Evolutionary conservation across 2,329 filamentous ascomycete species (phyloP), one percentile per base, ranked within the genome.

Genomic region (Calonectria henricotiae): DNA sequence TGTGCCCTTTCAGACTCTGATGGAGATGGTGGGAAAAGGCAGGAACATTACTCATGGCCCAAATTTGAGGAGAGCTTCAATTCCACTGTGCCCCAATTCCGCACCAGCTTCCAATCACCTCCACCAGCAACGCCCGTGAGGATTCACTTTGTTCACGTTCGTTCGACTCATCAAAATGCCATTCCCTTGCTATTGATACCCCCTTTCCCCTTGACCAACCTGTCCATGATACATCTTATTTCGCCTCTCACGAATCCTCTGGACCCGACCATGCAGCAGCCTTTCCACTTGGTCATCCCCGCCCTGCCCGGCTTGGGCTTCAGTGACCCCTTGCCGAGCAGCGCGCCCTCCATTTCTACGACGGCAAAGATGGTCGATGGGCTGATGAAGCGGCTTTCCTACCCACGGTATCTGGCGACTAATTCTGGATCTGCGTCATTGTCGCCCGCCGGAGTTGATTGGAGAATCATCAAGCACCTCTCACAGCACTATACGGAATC

Each of bases 271-370:
- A 74, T 76, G 47, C 75, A 81, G 20, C 87, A 89, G 69, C 85
- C 89, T 0, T 93, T 93, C 75, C 89, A 93, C 75, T 78, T 93
- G n/a, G 86, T 93, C 23, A 88, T 89, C 23, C 91, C 91, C 1
- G 90, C 89, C 49, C 85, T 93, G 23, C 91, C 91, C 0, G 91
- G 91, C 0, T 83, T 92, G 54, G 91, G 90, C 17, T 93, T 93
- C 76, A 92, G 90, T 78, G 90, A 93, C 78, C 84, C 90, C 2
- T 84, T 91, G 44, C 82, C 85, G 0, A 84, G 84, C 65, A 86
- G 86, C 58, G 81, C 81, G 8, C 83, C 86, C 76, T 85, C 86
- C n/a, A 80, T 90, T 66, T 78, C 83, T 6, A 82, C 86, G 13
- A 89, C 89, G 0, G 90, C 89, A 0, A 83, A 85, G 2, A 80